These are phyloP conservation scores for Mycena polygramma DNA, from an alignment of 768 basidiomycete genomes.

Conservation along the genomic window DNA sequence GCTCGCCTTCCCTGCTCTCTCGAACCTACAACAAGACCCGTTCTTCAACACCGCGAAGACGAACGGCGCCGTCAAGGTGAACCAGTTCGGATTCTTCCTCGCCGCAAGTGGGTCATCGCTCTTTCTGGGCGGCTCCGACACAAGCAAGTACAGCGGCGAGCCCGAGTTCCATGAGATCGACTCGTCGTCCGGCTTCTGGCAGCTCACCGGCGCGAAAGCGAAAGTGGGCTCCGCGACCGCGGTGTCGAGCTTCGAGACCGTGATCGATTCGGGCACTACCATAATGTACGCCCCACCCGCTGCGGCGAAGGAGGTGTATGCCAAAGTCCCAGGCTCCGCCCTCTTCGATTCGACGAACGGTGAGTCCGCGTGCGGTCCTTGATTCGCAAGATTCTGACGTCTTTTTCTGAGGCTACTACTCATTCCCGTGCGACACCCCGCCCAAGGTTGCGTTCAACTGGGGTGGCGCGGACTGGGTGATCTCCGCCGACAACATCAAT, in stretches of 20 bases:
- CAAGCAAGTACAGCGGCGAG: slow-evolving; percentile 56
- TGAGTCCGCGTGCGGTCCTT: neutral
- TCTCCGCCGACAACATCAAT: slow-evolving; percentile 58
- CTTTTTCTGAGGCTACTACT: slow-evolving; percentile 39
- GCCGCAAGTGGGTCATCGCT: slow-evolving; percentile 58
- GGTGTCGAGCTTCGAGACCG: slow-evolving; percentile 34
- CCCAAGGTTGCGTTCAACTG: slow-evolving; percentile 51
- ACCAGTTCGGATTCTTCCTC: slow-evolving; percentile 62
- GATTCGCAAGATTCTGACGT: neutral
- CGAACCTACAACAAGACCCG: slow-evolving; percentile 45
- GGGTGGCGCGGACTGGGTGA: slow-evolving; percentile 52
- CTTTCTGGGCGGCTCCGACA: slow-evolving; percentile 64
- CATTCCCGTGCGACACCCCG: slow-evolving; percentile 42
- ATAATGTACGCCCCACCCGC: slow-evolving; percentile 46
- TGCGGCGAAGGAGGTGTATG: slow-evolving; percentile 12
- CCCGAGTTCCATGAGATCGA: slow-evolving; percentile 49
- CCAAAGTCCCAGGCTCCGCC: slow-evolving; percentile 17
- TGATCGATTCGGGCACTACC: slow-evolving; percentile 56
- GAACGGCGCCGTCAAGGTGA: slow-evolving; percentile 40
- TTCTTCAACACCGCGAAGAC: slow-evolving; percentile 55
- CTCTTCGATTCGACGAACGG: slow-evolving; percentile 21
- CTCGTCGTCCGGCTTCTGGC: slow-evolving; percentile 43
- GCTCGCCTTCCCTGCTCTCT: slow-evolving; percentile 52
- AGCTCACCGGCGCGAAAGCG: slow-evolving; percentile 34
- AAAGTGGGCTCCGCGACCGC: slow-evolving; percentile 27